Base-by-base conservation (phyloP, 2,329 filamentous ascomycete genomes). In the Dryadomyces quercus-mongolicae region DNA sequence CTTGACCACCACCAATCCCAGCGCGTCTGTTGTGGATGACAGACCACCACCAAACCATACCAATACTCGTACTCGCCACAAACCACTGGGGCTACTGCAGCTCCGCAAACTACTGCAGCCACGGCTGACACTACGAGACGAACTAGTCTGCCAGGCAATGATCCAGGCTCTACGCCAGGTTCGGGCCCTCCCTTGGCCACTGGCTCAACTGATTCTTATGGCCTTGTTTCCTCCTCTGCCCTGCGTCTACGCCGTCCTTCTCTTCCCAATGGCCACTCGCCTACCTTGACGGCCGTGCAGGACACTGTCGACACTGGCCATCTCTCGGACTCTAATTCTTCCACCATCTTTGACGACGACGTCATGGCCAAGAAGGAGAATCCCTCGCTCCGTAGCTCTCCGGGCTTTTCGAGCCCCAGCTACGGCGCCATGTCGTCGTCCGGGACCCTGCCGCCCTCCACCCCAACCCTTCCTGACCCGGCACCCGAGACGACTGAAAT, bases 361-460 rank as follows among this genome's bases (percentile, higher is more conserved):
- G 16, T 5, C 10, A 22, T 25, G 18, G 9, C 21, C 16, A 16
- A 12, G 20, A 13, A 8, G 3, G 9, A 36, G 10, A 44, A 44
- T n/a, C 42, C 56, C 45, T 60, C 62, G 25, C 61, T 67, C 54
- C 64, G 66, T 58, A 63, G 63, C 54, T 62, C 64, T 53, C 61
- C 64, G 49, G 62, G 62, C 59, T 66, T 65, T 57, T 54, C 50
- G 53, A 64, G 62, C 51, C 64, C 66, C 40, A 64, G 63, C 22
- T 69, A 69, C 50, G 67, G 67, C 49, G 62, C 67, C 54, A 61
- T 67, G 38, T 31, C 50, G 22, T 15, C 40, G 22, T 46, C 20
- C 34, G 21, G 22, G 16, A 18, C 21, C n/a, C n/a, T n/a, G n/a
- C n/a, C n/a, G n/a, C n/a, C n/a, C n/a, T n/a, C n/a, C n/a, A n/a